Percentiles rank a stretch among this genome's conserved stretches.
Evolutionary conservation across 768 basidiomycete genomes (phyloP).

Genomic region (Tephrocybe sp.): DNA sequence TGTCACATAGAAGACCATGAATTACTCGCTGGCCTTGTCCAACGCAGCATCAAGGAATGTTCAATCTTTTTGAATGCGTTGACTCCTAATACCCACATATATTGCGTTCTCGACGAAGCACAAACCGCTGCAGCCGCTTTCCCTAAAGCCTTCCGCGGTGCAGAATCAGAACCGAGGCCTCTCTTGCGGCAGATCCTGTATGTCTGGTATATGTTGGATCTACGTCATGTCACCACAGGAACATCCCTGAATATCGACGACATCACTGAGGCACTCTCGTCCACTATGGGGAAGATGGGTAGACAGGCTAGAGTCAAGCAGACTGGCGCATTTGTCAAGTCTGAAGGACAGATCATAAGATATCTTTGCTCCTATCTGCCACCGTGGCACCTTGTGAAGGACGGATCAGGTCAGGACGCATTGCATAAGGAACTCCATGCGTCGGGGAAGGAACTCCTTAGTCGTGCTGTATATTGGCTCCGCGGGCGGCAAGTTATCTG

Average conservation of each 20-base stretch:
- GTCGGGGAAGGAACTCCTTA: too few species aligned
- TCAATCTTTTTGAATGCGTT: not conserved
- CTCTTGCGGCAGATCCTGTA: not conserved
- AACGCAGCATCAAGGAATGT: too few species aligned
- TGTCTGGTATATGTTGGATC: not conserved
- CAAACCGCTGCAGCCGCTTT: not conserved
- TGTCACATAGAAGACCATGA: not conserved
- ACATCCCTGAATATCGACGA: not conserved
- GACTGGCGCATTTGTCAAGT: not conserved
- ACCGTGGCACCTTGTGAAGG: too few species aligned
- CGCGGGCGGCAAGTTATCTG: too few species aligned
- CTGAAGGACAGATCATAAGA: not conserved
- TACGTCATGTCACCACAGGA: not conserved
- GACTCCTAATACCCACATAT: not conserved
- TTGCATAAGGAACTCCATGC: too few species aligned
- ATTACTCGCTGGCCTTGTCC: too few species aligned
- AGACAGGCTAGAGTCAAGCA: not conserved
- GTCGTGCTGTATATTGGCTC: too few species aligned
- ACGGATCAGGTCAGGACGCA: too few species aligned
- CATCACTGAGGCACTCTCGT: not conserved
- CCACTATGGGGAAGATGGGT: not conserved
- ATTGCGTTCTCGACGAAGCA: conserved; percentile 2
- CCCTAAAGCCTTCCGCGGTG: not conserved
- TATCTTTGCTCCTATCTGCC: too few species aligned
- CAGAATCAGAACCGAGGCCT: not conserved